Evolutionary conservation across 225 moss, liverwort and hornwort species (phyloP).

Genomic region (Ulota crispa): DNA sequence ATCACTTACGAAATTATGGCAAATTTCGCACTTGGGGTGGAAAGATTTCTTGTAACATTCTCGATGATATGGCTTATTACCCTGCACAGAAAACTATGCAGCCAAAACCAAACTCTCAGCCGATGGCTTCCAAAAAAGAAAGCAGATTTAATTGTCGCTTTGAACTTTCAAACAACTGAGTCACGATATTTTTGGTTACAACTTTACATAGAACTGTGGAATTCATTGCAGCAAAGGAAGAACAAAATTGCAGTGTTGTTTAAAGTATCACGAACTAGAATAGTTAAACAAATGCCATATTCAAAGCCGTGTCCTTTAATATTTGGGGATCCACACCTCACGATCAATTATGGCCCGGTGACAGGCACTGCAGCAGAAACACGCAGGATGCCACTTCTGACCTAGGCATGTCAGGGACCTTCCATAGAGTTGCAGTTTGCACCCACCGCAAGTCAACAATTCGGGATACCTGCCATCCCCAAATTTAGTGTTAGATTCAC

Average conservation of each 20-base stretch:
- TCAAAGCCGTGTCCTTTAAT: background rate
- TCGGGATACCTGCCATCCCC: constrained; percentile 24
- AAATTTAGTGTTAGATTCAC: background rate
- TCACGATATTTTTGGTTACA: background rate
- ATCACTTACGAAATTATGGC: constrained; percentile 71
- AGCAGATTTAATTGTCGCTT: background rate
- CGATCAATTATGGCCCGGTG: constrained; percentile 67
- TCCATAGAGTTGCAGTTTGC: constrained; percentile 61
- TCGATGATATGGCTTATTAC: constrained; percentile 76
- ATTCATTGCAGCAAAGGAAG: background rate
- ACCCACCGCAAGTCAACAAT: constrained; percentile 66
- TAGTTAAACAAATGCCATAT: background rate
- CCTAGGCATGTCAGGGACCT: constrained; percentile 75
- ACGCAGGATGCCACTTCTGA: constrained; percentile 82
- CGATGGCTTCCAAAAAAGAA: background rate
- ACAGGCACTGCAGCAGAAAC: constrained; percentile 83
- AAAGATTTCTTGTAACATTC: constrained; percentile 93
- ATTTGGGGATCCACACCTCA: constrained; percentile 52
- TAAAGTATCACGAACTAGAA: background rate
- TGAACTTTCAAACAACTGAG: background rate
- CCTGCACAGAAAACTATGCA: constrained; percentile 88
- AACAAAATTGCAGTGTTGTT: background rate
- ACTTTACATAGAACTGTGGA: background rate
- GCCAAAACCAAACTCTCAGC: constrained; percentile 16
- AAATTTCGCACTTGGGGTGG: constrained; percentile 96